Percentiles rank a stretch among this genome's conserved stretches.
Conservation (phyloP, 163 green algal species). For the Prototheca stagnorum region DNA sequence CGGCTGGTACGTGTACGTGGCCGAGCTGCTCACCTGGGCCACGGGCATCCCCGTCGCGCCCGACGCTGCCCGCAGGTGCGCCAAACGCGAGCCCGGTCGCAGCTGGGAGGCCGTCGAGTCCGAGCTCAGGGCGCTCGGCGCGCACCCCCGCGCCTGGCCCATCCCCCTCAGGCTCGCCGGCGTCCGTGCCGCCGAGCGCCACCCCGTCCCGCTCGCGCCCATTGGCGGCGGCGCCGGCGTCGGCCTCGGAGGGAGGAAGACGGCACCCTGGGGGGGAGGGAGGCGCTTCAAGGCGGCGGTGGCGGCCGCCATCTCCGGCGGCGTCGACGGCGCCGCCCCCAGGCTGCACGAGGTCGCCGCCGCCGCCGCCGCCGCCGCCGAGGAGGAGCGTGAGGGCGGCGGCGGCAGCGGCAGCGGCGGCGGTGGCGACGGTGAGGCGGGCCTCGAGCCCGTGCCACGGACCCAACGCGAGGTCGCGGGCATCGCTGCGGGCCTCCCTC, state of each 20-base stretch:
- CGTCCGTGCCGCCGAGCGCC: constrained; percentile 16
- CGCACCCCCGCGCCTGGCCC: constrained; percentile 37
- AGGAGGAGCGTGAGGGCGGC: too few species aligned
- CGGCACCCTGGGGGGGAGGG: background rate
- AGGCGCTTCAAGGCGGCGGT: background rate
- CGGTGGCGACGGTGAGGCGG: too few species aligned
- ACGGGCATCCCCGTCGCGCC: constrained; percentile 27
- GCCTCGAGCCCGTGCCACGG: too few species aligned
- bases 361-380: background rate
- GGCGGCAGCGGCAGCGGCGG: too few species aligned
- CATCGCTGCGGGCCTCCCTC: too few species aligned
- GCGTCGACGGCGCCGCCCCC: too few species aligned
- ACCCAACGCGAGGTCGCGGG: too few species aligned
- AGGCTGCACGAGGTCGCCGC: too few species aligned
- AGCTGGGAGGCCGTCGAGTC: constrained; percentile 63
- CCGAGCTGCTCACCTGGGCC: constrained; percentile 62
- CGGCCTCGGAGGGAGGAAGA: background rate
- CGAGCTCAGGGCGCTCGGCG: constrained; percentile 41
- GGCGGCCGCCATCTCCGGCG: background rate
- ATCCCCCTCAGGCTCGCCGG: constrained; percentile 31
- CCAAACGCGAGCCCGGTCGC: constrained; percentile 54
- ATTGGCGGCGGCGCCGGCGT: constrained; percentile 1
- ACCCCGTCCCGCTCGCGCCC: constrained; percentile 14
- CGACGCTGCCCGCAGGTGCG: constrained; percentile 43
- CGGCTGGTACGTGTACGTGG: constrained; percentile 45